phyloP scores from a whole-genome alignment of 1,284 basidiomycete genomes.

The Apiotrichum montevideense region DNA sequence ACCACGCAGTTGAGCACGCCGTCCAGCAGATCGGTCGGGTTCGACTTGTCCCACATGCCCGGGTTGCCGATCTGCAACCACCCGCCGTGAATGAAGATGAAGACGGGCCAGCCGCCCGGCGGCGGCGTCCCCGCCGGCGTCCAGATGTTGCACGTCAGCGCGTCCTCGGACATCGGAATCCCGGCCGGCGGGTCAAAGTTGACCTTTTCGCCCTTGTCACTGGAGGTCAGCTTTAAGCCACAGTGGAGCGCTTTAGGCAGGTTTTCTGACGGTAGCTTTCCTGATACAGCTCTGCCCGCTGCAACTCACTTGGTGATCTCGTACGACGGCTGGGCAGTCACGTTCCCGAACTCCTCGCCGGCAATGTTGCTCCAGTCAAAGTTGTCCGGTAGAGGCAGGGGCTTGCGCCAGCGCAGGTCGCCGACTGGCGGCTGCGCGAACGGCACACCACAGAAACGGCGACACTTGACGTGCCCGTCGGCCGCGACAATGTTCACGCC shows the following conservation, averaged over 20 bases:
- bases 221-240: not conserved
- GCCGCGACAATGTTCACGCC: slow-evolving; percentile 15
- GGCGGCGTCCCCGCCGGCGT: slow-evolving; percentile 19
- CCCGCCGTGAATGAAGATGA: slow-evolving; percentile 23
- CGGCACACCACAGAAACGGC: slow-evolving; percentile 20
- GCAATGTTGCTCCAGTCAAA: slow-evolving; percentile 12
- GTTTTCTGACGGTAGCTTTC: too few species aligned
- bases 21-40: slow-evolving; percentile 12
- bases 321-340: slow-evolving; percentile 22
- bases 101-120: slow-evolving; percentile 20
- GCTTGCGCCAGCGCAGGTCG: slow-evolving; percentile 20
- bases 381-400: slow-evolving; percentile 14
- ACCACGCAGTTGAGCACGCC: slow-evolving; percentile 14
- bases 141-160: slow-evolving; percentile 24
- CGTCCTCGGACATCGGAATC: slow-evolving; percentile 13
- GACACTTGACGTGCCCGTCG: slow-evolving; percentile 18
- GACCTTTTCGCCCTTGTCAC: slow-evolving; percentile 12
- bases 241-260: not conserved
- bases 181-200: slow-evolving; percentile 2
- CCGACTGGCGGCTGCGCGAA: slow-evolving; percentile 20
- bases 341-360: slow-evolving; percentile 17
- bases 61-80: slow-evolving; percentile 27
- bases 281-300: too few species aligned
- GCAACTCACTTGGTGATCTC: slow-evolving; percentile 18
- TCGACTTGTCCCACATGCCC: slow-evolving; percentile 21